A percentile compares a stretch with the other conserved stretches of the same genome.
Conservation (phyloP, 2,329 filamentous ascomycete species). For the Colletotrichum sp. region DNA sequence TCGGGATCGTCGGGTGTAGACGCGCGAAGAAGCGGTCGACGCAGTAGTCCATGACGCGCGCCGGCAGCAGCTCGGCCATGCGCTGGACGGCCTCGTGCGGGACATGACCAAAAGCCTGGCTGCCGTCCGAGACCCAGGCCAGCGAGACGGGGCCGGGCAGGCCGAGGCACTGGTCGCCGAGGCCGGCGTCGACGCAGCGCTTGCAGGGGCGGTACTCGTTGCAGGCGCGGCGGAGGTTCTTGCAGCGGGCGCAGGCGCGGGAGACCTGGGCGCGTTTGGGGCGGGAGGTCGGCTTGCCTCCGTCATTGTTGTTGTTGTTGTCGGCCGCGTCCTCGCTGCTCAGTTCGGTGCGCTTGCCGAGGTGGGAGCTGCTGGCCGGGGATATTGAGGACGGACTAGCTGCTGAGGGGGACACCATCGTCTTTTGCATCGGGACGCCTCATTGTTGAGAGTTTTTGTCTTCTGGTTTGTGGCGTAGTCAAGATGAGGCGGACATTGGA, state of each 20-base stretch:
- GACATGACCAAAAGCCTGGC: constrained; percentile 26
- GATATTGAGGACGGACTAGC: constrained; percentile 19
- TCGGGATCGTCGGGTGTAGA: constrained; percentile 48
- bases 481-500: neutral
- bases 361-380: constrained; percentile 19
- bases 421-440: constrained; percentile 16
- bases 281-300: constrained; percentile 1
- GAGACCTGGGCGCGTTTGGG: constrained; percentile 40
- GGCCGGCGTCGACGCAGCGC: constrained; percentile 46
- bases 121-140: constrained; percentile 24
- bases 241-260: constrained; percentile 48
- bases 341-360: constrained; percentile 9
- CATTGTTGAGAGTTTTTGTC: constrained; percentile 3
- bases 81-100: constrained; percentile 29
- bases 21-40: constrained; percentile 43
- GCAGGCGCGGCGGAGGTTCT: constrained; percentile 46
- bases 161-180: constrained; percentile 41
- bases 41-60: constrained; percentile 40
- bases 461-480: neutral
- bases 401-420: constrained; percentile 19
- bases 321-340: constrained; percentile 5
- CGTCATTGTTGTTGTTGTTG: neutral
- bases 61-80: constrained; percentile 38
- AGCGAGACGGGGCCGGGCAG: constrained; percentile 19
- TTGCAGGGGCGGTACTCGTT: constrained; percentile 49